Percentiles rank a stretch among this genome's conserved stretches.
Conservation (phyloP, 208 protist genomes). For the Acanthamoeba royreba region DNA sequence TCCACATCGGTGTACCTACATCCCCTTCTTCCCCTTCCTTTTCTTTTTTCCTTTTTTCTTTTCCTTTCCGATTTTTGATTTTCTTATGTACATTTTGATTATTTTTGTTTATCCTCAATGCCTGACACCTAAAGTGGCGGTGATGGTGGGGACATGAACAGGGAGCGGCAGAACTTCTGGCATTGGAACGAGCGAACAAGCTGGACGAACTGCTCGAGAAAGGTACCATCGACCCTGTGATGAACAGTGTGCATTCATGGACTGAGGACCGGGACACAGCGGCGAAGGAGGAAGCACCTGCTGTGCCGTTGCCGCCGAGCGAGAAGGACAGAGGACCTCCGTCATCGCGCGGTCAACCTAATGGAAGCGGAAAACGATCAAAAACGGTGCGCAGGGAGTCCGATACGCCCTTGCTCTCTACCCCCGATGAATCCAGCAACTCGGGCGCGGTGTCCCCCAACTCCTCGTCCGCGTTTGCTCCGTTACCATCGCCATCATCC, state of each 20-base stretch:
- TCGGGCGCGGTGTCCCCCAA: too few species aligned
- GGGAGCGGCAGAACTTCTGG: not conserved
- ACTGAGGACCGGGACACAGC: not conserved
- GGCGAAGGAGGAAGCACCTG: not conserved
- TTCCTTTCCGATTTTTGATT: too few species aligned
- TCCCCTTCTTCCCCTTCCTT: not conserved
- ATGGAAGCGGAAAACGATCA: not conserved
- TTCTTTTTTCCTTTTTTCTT: not conserved
- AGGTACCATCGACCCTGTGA: too few species aligned
- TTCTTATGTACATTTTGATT: too few species aligned
- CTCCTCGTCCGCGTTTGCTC: not conserved
- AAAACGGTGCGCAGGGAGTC: too few species aligned
- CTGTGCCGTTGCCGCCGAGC: not conserved
- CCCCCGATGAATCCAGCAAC: too few species aligned
- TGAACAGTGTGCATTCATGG: not conserved
- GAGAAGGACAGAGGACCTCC: not conserved
- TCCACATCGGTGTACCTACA: not conserved
- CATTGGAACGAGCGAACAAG: not conserved
- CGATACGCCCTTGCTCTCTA: too few species aligned
- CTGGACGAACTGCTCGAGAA: constrained; percentile 2
- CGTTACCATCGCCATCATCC: not conserved
- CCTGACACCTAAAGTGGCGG: not conserved
- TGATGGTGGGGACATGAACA: too few species aligned
- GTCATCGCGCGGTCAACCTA: not conserved
- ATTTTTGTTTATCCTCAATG: not conserved